A percentile compares a stretch with the other conserved stretches of the same genome.
Evolutionary conservation across 1,284 basidiomycete genomes (phyloP).

Genomic region (Ustilago loliicola): DNA sequence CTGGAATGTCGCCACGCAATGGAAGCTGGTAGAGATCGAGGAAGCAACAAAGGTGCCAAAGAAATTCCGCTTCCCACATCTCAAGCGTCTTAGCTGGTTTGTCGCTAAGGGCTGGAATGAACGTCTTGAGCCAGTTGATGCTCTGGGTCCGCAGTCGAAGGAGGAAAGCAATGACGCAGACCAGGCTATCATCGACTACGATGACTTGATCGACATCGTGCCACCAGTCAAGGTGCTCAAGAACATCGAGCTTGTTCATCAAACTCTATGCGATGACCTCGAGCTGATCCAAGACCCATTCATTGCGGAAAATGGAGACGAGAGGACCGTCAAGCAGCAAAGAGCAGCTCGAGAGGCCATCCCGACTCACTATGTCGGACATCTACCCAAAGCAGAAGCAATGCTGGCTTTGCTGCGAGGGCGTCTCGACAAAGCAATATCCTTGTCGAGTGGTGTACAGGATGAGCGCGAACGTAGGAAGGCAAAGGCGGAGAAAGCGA

Average conservation of each 20-base stretch:
- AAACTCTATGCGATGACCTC: slow-evolving; percentile 39
- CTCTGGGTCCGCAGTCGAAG: not conserved
- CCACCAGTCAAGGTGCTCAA: slow-evolving; percentile 29
- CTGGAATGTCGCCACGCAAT: slow-evolving; percentile 72
- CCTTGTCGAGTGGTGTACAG: slow-evolving; percentile 15
- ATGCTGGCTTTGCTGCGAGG: slow-evolving; percentile 27
- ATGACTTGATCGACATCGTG: slow-evolving; percentile 19
- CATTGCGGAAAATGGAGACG: slow-evolving; percentile 33
- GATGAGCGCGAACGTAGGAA: slow-evolving; percentile 4
- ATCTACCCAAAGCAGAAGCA: slow-evolving; percentile 26
- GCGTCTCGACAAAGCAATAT: slow-evolving; percentile 29
- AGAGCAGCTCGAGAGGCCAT: slow-evolving; percentile 46
- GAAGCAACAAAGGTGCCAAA: slow-evolving; percentile 91
- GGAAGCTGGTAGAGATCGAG: slow-evolving; percentile 90
- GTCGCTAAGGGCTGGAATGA: slow-evolving; percentile 62
- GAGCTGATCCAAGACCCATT: slow-evolving; percentile 44
- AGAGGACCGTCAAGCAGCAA: slow-evolving; percentile 42
- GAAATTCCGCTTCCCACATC: slow-evolving; percentile 88
- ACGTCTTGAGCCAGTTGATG: slow-evolving; percentile 32
- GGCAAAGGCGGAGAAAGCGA: slow-evolving; percentile 2
- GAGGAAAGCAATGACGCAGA: not conserved
- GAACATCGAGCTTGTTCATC: slow-evolving; percentile 34
- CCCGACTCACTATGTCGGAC: slow-evolving; percentile 38
- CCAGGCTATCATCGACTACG: not conserved
- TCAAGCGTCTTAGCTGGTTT: slow-evolving; percentile 70